Evolutionary conservation across 495 filamentous ascomycete species (phyloP).

Genomic region (Oidiodendron maius): DNA sequence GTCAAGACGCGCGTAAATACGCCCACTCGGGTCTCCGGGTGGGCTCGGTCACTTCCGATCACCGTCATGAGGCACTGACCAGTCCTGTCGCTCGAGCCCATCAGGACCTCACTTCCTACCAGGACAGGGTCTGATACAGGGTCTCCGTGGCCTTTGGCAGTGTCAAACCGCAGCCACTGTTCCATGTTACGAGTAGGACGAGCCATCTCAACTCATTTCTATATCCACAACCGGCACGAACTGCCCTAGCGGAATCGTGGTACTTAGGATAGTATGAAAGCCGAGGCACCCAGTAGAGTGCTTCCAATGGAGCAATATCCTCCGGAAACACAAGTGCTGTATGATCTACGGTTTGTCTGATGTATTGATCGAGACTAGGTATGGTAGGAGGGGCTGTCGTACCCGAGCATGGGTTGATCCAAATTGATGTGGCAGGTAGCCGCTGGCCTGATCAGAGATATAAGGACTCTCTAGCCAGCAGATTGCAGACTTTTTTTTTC

Average conservation of each 20-base stretch:
- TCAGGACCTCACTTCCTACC: too few relatives aligned
- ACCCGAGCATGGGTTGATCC: conserved; percentile 12
- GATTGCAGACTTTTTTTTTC: conserved; percentile 6
- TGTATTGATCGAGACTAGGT: conserved; percentile 3
- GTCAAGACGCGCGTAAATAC: too few relatives aligned
- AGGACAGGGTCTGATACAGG: neutral
- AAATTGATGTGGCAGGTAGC: neutral
- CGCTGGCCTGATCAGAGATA: conserved; percentile 1
- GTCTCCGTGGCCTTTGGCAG: neutral
- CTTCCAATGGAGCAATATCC: neutral
- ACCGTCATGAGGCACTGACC: too few relatives aligned
- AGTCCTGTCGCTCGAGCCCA: too few relatives aligned
- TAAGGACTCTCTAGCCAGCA: too few relatives aligned
- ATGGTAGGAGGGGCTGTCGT: conserved; percentile 14
- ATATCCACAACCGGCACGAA: neutral
- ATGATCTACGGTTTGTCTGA: conserved; percentile 18
- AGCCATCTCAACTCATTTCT: neutral
- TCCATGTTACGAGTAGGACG: neutral
- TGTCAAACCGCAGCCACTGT: neutral
- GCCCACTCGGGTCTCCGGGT: too few relatives aligned
- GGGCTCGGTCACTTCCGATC: too few relatives aligned
- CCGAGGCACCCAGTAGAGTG: too few relatives aligned
- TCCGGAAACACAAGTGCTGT: conserved; percentile 11
- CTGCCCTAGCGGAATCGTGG: neutral
- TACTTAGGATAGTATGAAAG: too few relatives aligned